Conservation (phyloP, 2,329 filamentous ascomycete species). For the Colletotrichum trifolii region DNA sequence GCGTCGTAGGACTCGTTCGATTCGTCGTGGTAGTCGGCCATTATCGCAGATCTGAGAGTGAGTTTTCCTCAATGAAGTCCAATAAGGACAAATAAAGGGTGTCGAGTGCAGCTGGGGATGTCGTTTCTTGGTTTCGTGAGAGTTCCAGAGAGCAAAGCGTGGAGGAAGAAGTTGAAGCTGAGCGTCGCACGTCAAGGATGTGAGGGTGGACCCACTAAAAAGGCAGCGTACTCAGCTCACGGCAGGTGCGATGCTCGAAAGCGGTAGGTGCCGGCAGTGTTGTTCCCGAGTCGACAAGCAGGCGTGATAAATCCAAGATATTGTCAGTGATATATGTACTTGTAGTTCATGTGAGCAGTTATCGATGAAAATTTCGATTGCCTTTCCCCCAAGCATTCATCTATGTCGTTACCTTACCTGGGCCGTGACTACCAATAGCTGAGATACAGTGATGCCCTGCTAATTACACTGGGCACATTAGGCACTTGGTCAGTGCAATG, state of each 20-base stretch:
- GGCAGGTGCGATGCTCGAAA: background rate
- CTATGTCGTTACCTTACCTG: no score
- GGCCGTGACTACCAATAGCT: no score
- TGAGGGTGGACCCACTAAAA: constrained; percentile 20
- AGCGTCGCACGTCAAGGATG: constrained; percentile 10
- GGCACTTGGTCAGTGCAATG: constrained; percentile 1
- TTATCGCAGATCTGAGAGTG: constrained; percentile 28
- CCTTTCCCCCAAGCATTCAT: no score
- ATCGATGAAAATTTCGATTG: no score
- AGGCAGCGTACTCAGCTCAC: background rate
- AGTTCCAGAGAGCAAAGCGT: background rate
- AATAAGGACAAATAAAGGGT: no score
- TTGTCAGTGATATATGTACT: no score
- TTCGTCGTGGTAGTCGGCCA: constrained; percentile 32
- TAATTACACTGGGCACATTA: constrained; percentile 7
- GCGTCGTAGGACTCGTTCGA: constrained; percentile 49
- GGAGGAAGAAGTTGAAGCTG: constrained; percentile 16
- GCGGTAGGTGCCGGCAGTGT: background rate
- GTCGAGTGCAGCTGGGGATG: no score
- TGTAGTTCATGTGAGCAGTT: no score
- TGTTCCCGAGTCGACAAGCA: no score
- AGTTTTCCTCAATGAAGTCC: no score
- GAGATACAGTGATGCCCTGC: background rate
- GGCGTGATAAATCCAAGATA: no score
- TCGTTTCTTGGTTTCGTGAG: no score